Evolutionary conservation across 345 rosid species (phyloP).

Genomic region (Microthlaspi erraticum): DNA sequence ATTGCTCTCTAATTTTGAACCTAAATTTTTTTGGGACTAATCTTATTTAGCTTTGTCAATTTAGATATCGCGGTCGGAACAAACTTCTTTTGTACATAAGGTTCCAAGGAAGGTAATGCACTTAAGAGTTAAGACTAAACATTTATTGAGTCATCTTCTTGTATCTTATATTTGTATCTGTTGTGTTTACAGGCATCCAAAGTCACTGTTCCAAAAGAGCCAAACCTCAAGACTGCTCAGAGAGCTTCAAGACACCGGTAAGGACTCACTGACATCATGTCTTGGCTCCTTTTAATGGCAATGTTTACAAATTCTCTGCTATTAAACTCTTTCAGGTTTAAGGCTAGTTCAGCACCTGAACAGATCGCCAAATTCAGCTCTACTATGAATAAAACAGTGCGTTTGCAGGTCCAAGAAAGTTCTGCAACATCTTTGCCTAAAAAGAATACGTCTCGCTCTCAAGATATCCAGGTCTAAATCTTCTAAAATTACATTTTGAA

Average conservation of each 20-base stretch:
- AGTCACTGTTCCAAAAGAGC: constrained; percentile 44
- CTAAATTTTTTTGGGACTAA: constrained; percentile 1
- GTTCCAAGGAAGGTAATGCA: constrained; percentile 41
- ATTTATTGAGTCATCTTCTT: constrained; percentile 3
- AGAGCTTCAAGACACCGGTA: constrained; percentile 39
- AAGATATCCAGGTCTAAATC: constrained; percentile 34
- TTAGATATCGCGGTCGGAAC: constrained; percentile 71
- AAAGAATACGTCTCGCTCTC: constrained; percentile 15
- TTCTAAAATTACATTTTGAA: background rate
- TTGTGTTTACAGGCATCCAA: constrained; percentile 34
- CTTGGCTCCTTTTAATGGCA: background rate
- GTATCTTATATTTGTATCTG: background rate
- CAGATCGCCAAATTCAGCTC: constrained; percentile 16
- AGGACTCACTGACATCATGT: background rate
- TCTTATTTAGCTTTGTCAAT: constrained; percentile 15
- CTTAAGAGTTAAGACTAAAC: background rate
- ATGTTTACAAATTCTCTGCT: constrained; percentile 10
- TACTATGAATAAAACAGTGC: constrained; percentile 15
- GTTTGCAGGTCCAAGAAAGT: constrained; percentile 37
- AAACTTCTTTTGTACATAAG: constrained; percentile 62
- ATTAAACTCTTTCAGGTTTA: constrained; percentile 35
- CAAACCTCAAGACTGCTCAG: constrained; percentile 44
- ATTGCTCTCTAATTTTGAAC: background rate
- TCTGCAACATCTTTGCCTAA: constrained; percentile 27
- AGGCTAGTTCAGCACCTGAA: constrained; percentile 43